Evolutionary conservation across 1,139 yeast genomes (phyloP).

Genomic region (Diutina neorugosa): DNA sequence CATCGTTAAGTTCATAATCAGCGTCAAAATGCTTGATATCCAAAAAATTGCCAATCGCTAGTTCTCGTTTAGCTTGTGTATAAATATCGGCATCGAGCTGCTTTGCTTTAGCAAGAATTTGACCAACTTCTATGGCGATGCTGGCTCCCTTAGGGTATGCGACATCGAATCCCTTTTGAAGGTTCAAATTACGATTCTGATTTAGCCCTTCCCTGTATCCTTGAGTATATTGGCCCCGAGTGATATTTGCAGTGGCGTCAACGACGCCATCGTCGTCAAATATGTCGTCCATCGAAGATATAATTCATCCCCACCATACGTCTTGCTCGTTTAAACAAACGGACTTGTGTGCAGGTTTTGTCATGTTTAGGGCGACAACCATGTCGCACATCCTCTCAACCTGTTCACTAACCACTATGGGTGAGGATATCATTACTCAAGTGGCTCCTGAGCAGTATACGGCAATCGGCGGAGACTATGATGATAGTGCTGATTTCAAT

Average conservation of each 20-base stretch:
- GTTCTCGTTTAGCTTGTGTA: constrained; percentile 32
- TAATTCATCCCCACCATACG: neutral
- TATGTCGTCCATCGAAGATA: neutral
- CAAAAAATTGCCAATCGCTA: constrained; percentile 40
- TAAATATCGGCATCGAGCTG: constrained; percentile 11
- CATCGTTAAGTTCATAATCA: constrained; percentile 23
- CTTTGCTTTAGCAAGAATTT: constrained; percentile 38
- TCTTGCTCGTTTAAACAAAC: neutral
- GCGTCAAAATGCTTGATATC: constrained; percentile 37
- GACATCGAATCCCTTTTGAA: constrained; percentile 72
- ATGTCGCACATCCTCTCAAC: neutral
- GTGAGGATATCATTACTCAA: constrained; percentile 49
- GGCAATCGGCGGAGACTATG: constrained; percentile 10
- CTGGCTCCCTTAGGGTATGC: constrained; percentile 70
- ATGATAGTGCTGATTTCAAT: constrained; percentile 32
- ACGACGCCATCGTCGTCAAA: constrained; percentile 8
- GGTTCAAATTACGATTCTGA: constrained; percentile 51
- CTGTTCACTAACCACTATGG: constrained; percentile 11
- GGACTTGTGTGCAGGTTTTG: neutral
- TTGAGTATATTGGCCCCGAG: constrained; percentile 61
- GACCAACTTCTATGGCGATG: constrained; percentile 58
- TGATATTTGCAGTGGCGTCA: constrained; percentile 26
- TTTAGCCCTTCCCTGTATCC: constrained; percentile 81
- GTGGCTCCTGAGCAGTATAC: constrained; percentile 35
- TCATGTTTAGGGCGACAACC: neutral